Percentiles rank a stretch among this genome's conserved stretches.
Evolutionary conservation across 345 rosid species (phyloP).

Genomic region (Microthlaspi erraticum): DNA sequence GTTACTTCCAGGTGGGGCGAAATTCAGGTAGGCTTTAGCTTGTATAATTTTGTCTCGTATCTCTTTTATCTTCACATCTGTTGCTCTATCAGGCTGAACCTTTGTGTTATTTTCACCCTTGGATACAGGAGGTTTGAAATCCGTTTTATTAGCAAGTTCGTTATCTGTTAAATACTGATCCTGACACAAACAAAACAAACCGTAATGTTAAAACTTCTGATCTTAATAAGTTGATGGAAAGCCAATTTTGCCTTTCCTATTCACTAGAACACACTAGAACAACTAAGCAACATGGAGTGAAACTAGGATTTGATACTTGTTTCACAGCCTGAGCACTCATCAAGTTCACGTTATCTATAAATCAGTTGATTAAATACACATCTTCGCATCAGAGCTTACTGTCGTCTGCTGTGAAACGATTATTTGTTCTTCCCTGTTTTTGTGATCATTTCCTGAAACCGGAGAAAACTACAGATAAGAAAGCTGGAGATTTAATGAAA

Average conservation of each 20-base stretch:
- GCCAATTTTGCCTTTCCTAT: background rate
- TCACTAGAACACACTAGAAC: constrained; percentile 29
- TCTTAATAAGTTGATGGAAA: constrained; percentile 1
- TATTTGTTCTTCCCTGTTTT: constrained; percentile 42
- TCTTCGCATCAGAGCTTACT: constrained; percentile 52
- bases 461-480: constrained; percentile 30
- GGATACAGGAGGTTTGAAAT: constrained; percentile 40
- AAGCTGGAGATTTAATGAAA: constrained; percentile 24
- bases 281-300: constrained; percentile 11
- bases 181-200: constrained; percentile 49
- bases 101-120: constrained; percentile 54
- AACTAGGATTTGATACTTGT: constrained; percentile 9
- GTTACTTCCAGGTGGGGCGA: constrained; percentile 67
- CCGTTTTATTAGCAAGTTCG: constrained; percentile 45
- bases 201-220: constrained; percentile 1
- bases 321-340: constrained; percentile 19
- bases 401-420: constrained; percentile 41
- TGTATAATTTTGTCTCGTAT: constrained; percentile 82
- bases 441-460: constrained; percentile 55
- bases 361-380: constrained; percentile 28
- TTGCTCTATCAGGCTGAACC: constrained; percentile 38
- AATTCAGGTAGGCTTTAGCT: constrained; percentile 73
- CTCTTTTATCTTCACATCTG: constrained; percentile 68
- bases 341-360: constrained; percentile 4
- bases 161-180: constrained; percentile 40